Evolutionary conservation across 495 filamentous ascomycete genomes (phyloP).

Genomic region (Penicillium waksmanii): DNA sequence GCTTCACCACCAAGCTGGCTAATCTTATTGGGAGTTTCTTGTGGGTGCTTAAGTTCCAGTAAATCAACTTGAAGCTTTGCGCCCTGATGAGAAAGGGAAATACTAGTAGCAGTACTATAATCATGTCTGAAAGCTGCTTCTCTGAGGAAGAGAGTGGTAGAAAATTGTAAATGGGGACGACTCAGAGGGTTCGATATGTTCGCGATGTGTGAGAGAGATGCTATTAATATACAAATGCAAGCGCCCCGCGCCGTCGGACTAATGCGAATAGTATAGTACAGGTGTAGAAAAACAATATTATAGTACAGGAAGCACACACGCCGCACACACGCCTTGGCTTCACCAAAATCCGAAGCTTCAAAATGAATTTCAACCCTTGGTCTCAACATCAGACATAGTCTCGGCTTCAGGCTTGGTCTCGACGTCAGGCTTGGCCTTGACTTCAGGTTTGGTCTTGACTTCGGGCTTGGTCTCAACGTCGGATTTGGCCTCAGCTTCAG

Average conservation of each 20-base stretch:
- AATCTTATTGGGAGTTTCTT: too few species aligned
- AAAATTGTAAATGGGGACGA: constrained; percentile 3
- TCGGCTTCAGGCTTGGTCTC: not conserved
- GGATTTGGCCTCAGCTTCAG: not conserved
- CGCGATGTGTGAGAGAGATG: constrained; percentile 5
- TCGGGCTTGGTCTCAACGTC: constrained; percentile 2
- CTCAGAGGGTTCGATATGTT: not conserved
- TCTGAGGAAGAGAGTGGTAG: too few species aligned
- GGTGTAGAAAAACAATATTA: not conserved
- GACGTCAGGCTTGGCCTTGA: not conserved
- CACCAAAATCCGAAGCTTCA: not conserved
- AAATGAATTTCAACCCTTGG: not conserved
- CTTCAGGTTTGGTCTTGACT: not conserved
- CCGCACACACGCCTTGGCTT: not conserved
- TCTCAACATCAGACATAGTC: not conserved
- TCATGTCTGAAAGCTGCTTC: too few species aligned
- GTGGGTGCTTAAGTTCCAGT: too few species aligned
- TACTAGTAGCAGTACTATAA: too few species aligned
- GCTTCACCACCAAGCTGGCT: too few species aligned
- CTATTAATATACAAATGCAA: constrained; percentile 16
- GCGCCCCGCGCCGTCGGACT: constrained; percentile 17
- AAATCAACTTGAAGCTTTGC: too few species aligned
- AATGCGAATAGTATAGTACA: constrained; percentile 28
- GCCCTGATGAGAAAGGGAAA: too few species aligned
- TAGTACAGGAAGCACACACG: not conserved